Conservation (phyloP, 1,139 yeast genomes). For the Diutina siamensis region DNA sequence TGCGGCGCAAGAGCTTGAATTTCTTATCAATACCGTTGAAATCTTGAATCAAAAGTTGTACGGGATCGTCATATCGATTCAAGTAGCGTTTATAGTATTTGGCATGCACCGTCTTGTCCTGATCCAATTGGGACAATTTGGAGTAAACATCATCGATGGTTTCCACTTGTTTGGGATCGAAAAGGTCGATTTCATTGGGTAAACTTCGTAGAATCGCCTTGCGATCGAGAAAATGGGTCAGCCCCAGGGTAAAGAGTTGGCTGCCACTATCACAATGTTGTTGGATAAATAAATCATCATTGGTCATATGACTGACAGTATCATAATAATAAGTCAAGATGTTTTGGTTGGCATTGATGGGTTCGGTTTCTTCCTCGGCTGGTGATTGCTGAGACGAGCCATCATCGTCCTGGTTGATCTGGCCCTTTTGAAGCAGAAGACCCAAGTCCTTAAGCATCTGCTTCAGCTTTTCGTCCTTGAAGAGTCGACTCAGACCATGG, state of each 20-base stretch:
- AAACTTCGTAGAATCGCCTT: constrained; percentile 21
- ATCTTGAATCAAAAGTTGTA: not conserved
- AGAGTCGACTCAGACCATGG: not conserved
- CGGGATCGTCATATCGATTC: constrained; percentile 20
- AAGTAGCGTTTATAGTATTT: constrained; percentile 26
- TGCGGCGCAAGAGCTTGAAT: constrained; percentile 25
- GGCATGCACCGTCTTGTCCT: constrained; percentile 27
- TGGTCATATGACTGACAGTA: constrained; percentile 28
- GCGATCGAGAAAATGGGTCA: constrained; percentile 28
- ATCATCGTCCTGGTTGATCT: not conserved
- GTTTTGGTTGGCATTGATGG: not conserved
- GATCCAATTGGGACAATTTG: constrained; percentile 23
- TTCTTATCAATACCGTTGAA: constrained; percentile 19
- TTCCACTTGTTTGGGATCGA: constrained; percentile 16
- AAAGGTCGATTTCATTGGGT: constrained; percentile 29
- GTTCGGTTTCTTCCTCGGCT: not conserved
- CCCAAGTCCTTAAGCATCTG: constrained; percentile 2
- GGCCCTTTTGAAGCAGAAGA: constrained; percentile 1
- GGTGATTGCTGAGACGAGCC: not conserved
- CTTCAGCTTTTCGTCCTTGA: constrained; percentile 4
- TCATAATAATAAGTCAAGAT: constrained; percentile 14
- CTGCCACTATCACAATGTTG: constrained; percentile 26
- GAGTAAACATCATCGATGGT: constrained; percentile 23
- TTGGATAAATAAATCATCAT: constrained; percentile 27
- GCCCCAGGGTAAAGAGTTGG: constrained; percentile 23